Base-by-base conservation (phyloP, 2,329 filamentous ascomycete species). In the Cordyceps pruinosa region DNA sequence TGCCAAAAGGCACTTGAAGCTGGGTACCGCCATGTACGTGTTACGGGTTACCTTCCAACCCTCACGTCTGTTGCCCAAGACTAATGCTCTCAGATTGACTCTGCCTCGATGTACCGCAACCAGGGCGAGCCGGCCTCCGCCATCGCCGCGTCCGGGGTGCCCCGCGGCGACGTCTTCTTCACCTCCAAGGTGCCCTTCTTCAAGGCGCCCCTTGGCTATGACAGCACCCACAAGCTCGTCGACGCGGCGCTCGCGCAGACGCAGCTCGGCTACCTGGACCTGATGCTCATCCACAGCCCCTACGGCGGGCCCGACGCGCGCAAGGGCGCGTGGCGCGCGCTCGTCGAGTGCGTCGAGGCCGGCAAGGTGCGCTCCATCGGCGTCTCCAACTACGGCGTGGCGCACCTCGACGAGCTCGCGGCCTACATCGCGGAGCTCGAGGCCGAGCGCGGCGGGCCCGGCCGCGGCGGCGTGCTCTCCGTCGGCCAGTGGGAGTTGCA, bases 401-500 rank as follows among this genome's bases (percentile, higher is more conserved):
- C 84, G 60, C 84, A 86, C 63, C 73, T 87, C 3, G 74, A 83
- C 47, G 82, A 86, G 68, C 72, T 86, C 30, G 79, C 84, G 68
- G 67, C 66, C 56, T 78, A 84, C 69, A 85, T 84, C 58, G 74
- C 72, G 54, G 81, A 86, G 68, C 79, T 86, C 0, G 86, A 88
- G 65, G 66, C 69, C 19, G 82, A 83, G 69, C 78, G 81, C 44
- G 79, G 84, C 15, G 28, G 28, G 28, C 34, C 50, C 8, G 83
- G 85, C 10, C 85, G 83, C 62, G 85, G 83, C 45, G 89, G 89
- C 25, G 75, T 89, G 41, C 80, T 96, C 66, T 88, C 86, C 60
- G 88, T 96, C 37, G 91, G 90, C 41, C 92, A 96, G 72, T 90
- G 88, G 72, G 92, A 97, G 73, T 75, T 97, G 12, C 92, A 97